Base-by-base conservation (phyloP, 139 green algal genomes). In the Parachlorella kessleri region DNA sequence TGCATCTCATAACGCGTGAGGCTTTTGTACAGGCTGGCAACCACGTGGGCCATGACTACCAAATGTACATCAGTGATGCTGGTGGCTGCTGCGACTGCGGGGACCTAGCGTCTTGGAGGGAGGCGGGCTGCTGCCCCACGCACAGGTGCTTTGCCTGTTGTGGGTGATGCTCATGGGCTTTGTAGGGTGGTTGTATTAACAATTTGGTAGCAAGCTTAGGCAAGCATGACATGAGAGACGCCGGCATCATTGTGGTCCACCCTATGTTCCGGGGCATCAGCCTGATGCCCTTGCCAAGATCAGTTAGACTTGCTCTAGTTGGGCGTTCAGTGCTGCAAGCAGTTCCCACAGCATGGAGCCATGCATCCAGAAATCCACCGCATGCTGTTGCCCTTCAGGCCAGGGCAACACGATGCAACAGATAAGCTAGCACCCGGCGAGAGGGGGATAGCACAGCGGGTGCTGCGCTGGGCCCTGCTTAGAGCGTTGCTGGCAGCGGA, bases 11-110 rank as follows among this genome's bases (percentile, higher is more conserved):
- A n/a, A n/a, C n/a, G n/a, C n/a, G n/a, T n/a, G n/a, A n/a, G n/a
- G n/a, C n/a, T n/a, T n/a, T 36, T 39, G n/a, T 78, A 64, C 79
- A 78, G 54, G 87, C 86, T 0, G 83, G 85, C 2, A 83, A 87
- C 26, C 91, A 94, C 33, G 83, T 89, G 38, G 55, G 55, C 24
- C 91, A 94, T 72, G 88, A 94, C 81, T 94, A 89, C 55, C 73
- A 85, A 0, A 78, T 90, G 78, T 93, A 93, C 82, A 85, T 79
- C 41, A 78, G 72, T 48, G 80, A 82, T 26, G 76, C 82, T 23
- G 91, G 91, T 6, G 91, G 91, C n/a, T 93, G 90, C 77, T 94
- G 91, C 77, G 91, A 94, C 79, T 94, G 91, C 76, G 91, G 91
- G 3, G 91, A 94, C 79, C 24, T 79, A 5, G 73, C 79, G 7